These are phyloP conservation scores for Trichoderma sp. DNA, from an alignment of 2,329 filamentous ascomycete genomes.

Conservation along the genomic window DNA sequence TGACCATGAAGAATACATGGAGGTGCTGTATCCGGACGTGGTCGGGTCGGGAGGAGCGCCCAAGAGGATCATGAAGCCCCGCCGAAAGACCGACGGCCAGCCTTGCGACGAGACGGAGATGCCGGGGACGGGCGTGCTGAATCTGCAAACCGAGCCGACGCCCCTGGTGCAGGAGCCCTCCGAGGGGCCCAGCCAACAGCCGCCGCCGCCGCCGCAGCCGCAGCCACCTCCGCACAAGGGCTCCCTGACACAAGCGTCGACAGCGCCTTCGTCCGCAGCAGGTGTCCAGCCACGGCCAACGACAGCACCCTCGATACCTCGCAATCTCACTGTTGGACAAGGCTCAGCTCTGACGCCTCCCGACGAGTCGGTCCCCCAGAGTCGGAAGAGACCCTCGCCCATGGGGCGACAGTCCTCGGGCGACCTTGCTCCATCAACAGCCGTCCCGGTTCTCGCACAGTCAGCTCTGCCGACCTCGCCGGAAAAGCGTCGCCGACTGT, in stretches of 20 bases:
- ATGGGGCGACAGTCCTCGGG: slow-evolving; percentile 22
- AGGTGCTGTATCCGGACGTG: slow-evolving; percentile 62
- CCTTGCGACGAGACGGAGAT: slow-evolving; percentile 52
- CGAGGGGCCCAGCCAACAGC: slow-evolving; percentile 35
- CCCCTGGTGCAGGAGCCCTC: slow-evolving; percentile 32
- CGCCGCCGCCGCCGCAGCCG: slow-evolving; percentile 33
- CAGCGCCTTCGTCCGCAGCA: slow-evolving; percentile 34
- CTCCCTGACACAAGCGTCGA: slow-evolving; percentile 38
- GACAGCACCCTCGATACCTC: slow-evolving; percentile 44
- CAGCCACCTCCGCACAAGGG: slow-evolving; percentile 30
- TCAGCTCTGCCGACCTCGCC: slow-evolving; percentile 39
- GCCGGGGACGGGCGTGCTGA: slow-evolving; percentile 52
- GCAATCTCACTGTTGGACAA: slow-evolving; percentile 43
- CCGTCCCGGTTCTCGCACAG: slow-evolving; percentile 36
- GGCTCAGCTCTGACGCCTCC: slow-evolving; percentile 57
- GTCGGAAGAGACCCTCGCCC: slow-evolving; percentile 48
- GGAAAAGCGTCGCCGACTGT: slow-evolving; percentile 42
- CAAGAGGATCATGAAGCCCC: slow-evolving; percentile 60
- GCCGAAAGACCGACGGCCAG: slow-evolving; percentile 52
- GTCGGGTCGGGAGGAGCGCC: slow-evolving; percentile 62
- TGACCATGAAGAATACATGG: slow-evolving; percentile 63
- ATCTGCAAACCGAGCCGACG: slow-evolving; percentile 45
- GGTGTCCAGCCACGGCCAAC: slow-evolving; percentile 36
- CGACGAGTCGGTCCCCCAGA: slow-evolving; percentile 51
- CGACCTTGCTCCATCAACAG: slow-evolving; percentile 8